Evolutionary conservation across 1,139 yeast species (phyloP).

Genomic region (Nakaseomyces sp.): DNA sequence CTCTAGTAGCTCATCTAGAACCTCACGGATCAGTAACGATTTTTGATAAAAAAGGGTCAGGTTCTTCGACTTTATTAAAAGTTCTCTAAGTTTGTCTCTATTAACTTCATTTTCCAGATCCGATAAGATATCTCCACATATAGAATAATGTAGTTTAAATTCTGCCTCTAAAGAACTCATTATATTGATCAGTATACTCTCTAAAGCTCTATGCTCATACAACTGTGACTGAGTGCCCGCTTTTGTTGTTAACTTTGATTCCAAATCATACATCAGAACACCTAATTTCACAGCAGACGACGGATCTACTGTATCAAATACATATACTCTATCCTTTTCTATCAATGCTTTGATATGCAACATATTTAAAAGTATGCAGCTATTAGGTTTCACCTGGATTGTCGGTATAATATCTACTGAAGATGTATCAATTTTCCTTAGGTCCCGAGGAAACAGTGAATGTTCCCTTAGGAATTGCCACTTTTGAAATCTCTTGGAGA

Average conservation of each 20-base stretch:
- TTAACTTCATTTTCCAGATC: slow-evolving; percentile 66
- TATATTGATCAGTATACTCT: slow-evolving; percentile 77
- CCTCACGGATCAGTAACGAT: slow-evolving; percentile 57
- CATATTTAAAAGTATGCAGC: slow-evolving; percentile 70
- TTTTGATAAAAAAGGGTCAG: slow-evolving; percentile 61
- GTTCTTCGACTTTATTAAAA: slow-evolving; percentile 58
- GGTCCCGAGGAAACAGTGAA: slow-evolving; percentile 62
- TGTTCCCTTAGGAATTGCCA: slow-evolving; percentile 64
- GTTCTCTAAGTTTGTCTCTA: slow-evolving; percentile 54
- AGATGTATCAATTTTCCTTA: slow-evolving; percentile 79
- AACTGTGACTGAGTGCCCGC: slow-evolving; percentile 21
- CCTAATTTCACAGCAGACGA: slow-evolving; percentile 60
- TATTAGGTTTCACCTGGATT: slow-evolving; percentile 53
- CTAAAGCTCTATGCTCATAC: slow-evolving; percentile 86
- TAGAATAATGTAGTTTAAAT: slow-evolving; percentile 58
- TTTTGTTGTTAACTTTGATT: slow-evolving; percentile 54
- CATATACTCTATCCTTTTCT: slow-evolving; percentile 68
- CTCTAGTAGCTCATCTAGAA: slow-evolving; percentile 66
- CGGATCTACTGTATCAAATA: slow-evolving; percentile 62
- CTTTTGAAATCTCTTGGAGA: slow-evolving; percentile 70
- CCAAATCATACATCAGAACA: slow-evolving; percentile 77
- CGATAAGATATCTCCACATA: slow-evolving; percentile 56
- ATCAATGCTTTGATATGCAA: slow-evolving; percentile 82
- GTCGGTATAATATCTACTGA: slow-evolving; percentile 85
- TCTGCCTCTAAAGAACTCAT: slow-evolving; percentile 81